These are phyloP conservation scores for Plantago coronopus DNA, from an alignment of 305 asterid species.

Conservation along the genomic window DNA sequence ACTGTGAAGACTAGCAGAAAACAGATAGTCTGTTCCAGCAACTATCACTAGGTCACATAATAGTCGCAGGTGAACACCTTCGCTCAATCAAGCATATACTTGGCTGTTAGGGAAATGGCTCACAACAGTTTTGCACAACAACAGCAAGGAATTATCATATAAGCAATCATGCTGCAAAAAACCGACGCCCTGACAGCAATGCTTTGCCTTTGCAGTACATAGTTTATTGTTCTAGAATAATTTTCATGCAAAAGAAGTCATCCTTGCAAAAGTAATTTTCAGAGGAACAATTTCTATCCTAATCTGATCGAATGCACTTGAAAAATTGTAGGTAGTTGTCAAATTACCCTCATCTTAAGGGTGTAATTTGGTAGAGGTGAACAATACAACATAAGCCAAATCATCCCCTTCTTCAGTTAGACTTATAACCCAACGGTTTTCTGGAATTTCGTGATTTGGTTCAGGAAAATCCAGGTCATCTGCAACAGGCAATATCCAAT, in stretches of 20 bases:
- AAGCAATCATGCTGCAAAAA: too few species aligned
- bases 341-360: slow-evolving; percentile 26
- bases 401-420: slow-evolving; percentile 5
- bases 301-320: slow-evolving; percentile 18
- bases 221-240: neutral
- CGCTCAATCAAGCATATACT: too few species aligned
- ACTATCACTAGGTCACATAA: too few species aligned
- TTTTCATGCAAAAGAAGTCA: neutral
- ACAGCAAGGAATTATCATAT: too few species aligned
- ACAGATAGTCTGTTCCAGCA: too few species aligned
- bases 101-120: too few species aligned
- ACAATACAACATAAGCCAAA: slow-evolving; percentile 10
- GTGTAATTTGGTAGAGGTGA: slow-evolving; percentile 27
- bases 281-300: slow-evolving; percentile 17
- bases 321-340: slow-evolving; percentile 17
- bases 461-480: slow-evolving; percentile 91
- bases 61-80: too few species aligned
- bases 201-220: too few species aligned
- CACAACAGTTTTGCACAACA: too few species aligned
- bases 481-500: slow-evolving; percentile 28
- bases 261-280: neutral
- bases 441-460: slow-evolving; percentile 68
- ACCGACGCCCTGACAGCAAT: too few species aligned
- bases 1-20: too few species aligned
- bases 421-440: slow-evolving; percentile 44